These are phyloP conservation scores for Gossypium arboreum DNA, from an alignment of 345 rosid genomes.

Conservation along the genomic window DNA sequence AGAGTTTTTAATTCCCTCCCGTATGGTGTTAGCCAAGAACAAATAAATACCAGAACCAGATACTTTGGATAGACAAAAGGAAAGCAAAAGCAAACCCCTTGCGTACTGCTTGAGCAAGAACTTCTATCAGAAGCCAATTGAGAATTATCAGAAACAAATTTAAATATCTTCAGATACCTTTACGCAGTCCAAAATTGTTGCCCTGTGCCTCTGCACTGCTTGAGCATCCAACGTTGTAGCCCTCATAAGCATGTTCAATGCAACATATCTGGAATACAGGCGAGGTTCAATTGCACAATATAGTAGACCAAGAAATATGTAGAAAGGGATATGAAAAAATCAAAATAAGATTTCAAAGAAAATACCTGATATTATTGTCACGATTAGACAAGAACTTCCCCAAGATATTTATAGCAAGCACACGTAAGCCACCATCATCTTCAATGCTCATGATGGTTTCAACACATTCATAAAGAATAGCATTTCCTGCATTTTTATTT, in stretches of 20 bases:
- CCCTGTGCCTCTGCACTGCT: conserved; percentile 97
- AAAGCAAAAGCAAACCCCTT: conserved; percentile 14
- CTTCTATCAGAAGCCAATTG: not conserved
- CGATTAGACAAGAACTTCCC: conserved; percentile 97
- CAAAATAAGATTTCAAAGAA: not conserved
- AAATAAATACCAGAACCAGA: not conserved
- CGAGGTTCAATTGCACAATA: conserved; percentile 12
- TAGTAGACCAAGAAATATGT: conserved; percentile 9
- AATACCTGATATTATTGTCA: conserved; percentile 96
- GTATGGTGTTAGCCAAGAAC: not conserved
- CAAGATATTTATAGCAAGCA: conserved; percentile 94
- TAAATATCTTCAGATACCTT: conserved; percentile 49
- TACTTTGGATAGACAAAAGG: not conserved
- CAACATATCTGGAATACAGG: conserved; percentile 71
- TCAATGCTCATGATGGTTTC: conserved; percentile 96
- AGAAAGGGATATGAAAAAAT: conserved; percentile 16
- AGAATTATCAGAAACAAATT: conserved; percentile 16
- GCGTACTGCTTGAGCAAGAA: not conserved
- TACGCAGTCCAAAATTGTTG: conserved; percentile 95
- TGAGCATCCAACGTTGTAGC: conserved; percentile 85
- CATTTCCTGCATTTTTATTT: conserved; percentile 97
- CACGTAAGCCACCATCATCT: conserved; percentile 92
- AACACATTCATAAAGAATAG: conserved; percentile 94
- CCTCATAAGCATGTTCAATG: conserved; percentile 93
- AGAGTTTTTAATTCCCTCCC: not conserved